phyloP scores from a whole-genome alignment of 2,329 filamentous ascomycete species.

The Arthroderma uncinatum region DNA sequence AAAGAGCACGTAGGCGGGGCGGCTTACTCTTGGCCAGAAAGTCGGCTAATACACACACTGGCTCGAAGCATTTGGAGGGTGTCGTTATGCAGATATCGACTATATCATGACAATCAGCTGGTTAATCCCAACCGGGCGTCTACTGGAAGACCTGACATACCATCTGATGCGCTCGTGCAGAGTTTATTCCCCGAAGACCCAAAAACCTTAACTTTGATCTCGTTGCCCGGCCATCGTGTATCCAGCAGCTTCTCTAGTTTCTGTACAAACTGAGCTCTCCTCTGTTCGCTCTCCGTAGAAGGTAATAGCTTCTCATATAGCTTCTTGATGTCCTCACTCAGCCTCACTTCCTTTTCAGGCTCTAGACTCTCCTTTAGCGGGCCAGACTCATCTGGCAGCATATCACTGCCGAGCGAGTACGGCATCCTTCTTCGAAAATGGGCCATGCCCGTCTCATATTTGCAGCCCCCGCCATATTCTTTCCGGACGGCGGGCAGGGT shows the following conservation, averaged over 20 bases:
- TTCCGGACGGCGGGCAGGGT: slow-evolving; percentile 57
- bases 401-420: slow-evolving; percentile 76
- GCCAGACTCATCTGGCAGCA: slow-evolving; percentile 58
- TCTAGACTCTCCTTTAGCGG: slow-evolving; percentile 59
- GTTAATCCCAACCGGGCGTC: not conserved
- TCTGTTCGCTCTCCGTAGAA: slow-evolving; percentile 63
- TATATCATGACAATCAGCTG: slow-evolving; percentile 28
- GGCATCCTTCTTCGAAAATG: slow-evolving; percentile 78
- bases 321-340: slow-evolving; percentile 73
- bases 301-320: slow-evolving; percentile 79
- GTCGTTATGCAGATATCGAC: slow-evolving; percentile 98
- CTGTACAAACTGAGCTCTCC: slow-evolving; percentile 62
- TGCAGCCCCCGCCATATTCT: slow-evolving; percentile 58
- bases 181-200: slow-evolving; percentile 95
- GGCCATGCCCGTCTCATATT: slow-evolving; percentile 77
- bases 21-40: slow-evolving; percentile 70
- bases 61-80: slow-evolving; percentile 72
- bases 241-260: slow-evolving; percentile 86
- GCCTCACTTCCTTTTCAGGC: slow-evolving; percentile 59
- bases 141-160: slow-evolving; percentile 41
- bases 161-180: slow-evolving; percentile 91
- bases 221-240: slow-evolving; percentile 77
- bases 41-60: slow-evolving; percentile 81
- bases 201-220: slow-evolving; percentile 87
- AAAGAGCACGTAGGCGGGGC: not conserved